A percentile compares a stretch with the other conserved stretches of the same genome.
Evolutionary conservation across 257 asterid genomes (phyloP).

Genomic region (Ocimum tenuiflorum): DNA sequence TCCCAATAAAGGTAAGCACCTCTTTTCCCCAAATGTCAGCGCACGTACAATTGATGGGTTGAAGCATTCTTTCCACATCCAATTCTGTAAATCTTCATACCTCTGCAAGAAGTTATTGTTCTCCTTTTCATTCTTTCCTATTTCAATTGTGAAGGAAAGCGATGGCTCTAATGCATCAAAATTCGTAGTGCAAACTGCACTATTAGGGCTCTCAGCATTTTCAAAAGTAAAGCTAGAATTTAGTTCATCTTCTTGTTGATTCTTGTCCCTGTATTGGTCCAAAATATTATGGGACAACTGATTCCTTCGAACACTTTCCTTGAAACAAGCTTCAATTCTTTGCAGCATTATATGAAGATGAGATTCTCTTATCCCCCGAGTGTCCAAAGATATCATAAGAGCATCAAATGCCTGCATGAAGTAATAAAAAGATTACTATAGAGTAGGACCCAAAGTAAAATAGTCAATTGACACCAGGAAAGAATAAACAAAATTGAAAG

Average conservation of each 20-base stretch:
- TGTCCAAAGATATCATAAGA: conserved; percentile 69
- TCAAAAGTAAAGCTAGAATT: conserved; percentile 31
- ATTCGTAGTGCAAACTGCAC: conserved; percentile 43
- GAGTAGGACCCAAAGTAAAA: background rate
- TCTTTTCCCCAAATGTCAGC: conserved; percentile 46
- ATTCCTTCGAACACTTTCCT: conserved; percentile 46
- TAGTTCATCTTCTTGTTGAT: conserved; percentile 36
- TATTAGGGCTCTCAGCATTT: conserved; percentile 48
- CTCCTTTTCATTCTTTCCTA: conserved; percentile 54
- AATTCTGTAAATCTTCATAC: conserved; percentile 57
- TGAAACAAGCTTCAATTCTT: conserved; percentile 71
- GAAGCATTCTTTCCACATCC: conserved; percentile 88
- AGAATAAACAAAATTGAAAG: background rate
- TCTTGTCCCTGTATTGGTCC: conserved; percentile 15
- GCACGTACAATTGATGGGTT: conserved; percentile 44
- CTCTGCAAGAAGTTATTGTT: conserved; percentile 44
- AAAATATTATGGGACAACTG: conserved; percentile 14
- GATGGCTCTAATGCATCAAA: conserved; percentile 56
- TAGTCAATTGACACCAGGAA: background rate
- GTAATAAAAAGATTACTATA: background rate
- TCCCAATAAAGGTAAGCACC: conserved; percentile 55
- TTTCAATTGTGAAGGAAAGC: conserved; percentile 56
- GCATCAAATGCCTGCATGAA: conserved; percentile 75
- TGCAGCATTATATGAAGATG: conserved; percentile 89
- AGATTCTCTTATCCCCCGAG: conserved; percentile 90